Percentiles rank a stretch among this genome's conserved stretches.
Conservation (phyloP, 352 stramenopile species). For the Pythium guiyangense region DNA sequence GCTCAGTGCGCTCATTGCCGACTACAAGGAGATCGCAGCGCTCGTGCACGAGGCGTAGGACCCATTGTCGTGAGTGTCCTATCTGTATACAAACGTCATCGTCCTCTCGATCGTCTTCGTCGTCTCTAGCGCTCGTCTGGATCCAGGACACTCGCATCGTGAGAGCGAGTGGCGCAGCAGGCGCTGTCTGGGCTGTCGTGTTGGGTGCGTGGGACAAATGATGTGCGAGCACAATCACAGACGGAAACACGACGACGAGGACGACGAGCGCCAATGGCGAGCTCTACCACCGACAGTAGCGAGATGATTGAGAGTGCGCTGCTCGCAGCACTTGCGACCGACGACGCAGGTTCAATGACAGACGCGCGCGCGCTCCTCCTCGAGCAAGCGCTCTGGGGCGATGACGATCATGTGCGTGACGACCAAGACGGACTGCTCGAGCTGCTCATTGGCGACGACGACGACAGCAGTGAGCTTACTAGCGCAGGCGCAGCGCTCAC, state of each 20-base stretch:
- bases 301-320: not conserved
- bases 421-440: not conserved
- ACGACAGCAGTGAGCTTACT: not conserved
- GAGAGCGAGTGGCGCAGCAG: no score
- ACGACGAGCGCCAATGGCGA: not conserved
- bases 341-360: not conserved
- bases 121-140: no score
- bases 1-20: conserved; percentile 48
- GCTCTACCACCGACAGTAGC: not conserved
- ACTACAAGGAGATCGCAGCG: conserved; percentile 78
- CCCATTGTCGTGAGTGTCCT: no score
- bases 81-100: not conserved
- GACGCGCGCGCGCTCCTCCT: conserved; percentile 1
- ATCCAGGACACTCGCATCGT: not conserved
- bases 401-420: not conserved
- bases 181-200: no score
- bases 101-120: no score
- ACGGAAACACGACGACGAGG: not conserved
- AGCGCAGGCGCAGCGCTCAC: no score
- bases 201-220: no score
- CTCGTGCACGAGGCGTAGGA: conserved; percentile 43
- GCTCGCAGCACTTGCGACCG: conserved; percentile 2
- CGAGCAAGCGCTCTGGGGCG: conserved; percentile 12
- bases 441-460: not conserved
- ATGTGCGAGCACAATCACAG: not conserved